Base-by-base conservation (phyloP, 2,329 filamentous ascomycete genomes). In the Colletotrichum brevisporum region DNA sequence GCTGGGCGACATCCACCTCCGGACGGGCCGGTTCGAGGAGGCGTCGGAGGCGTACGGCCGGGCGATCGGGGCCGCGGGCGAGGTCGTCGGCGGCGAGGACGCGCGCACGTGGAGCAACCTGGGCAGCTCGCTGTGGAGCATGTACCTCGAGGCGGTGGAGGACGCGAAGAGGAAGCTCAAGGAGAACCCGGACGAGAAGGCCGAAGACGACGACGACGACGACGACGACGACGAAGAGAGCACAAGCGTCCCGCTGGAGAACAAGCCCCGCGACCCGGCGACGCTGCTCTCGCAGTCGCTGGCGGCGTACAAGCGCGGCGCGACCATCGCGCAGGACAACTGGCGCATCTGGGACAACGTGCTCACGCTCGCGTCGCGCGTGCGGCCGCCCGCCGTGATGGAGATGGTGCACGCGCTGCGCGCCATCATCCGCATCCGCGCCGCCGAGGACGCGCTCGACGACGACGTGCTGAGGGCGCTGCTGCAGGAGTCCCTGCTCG, bases 261-360 rank as follows among this genome's bases (percentile, higher is more conserved):
- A 43, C 5, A 72, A 74, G 45, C 64, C 73, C 6, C 78, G 74
- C 36, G 88, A 91, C 71, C 88, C 90, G 0, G 84, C 89, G 43
- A 86, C 86, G 55, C 85, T 93, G 61, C 87, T 94, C 2, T 83
- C 87, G 0, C 94, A 97, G 76, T 91, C 96, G 0, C 88, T 99
- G 1, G 85, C 88, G 6, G 95, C 96, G 0, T 94, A 97, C 80
- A 96, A 97, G 77, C 92, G 93, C 71, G 96, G 95, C 10, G 94
- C 95, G 0, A 87, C 89, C 5, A 88, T 97, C 26, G 94, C 97
- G 58, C 88, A 94, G 79, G 91, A 94, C 74, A 95, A 95, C 81
- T 93, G 92, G 87, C 91, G 94, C 74, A 98, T 99, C 78, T 98
- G 95, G 95, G 94, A 97, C 77, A 99, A 99, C 75, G 92, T 98